Percentiles rank a stretch among this genome's conserved stretches.
phyloP scores from a whole-genome alignment of 495 filamentous ascomycete genomes.

The Thermochaetoides thermophila region DNA sequence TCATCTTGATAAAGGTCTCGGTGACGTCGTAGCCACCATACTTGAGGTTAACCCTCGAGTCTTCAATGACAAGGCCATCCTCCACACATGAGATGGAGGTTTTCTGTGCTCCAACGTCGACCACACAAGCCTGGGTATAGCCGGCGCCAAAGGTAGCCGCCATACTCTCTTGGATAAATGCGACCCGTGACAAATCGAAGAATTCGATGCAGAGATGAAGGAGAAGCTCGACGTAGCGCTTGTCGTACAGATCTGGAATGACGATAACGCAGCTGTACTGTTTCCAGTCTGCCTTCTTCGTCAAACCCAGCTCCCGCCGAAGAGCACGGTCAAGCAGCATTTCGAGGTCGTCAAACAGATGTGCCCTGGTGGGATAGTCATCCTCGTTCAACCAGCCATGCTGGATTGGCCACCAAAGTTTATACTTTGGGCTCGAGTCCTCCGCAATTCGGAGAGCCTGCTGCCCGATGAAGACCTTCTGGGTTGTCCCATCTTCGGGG shows the following conservation, averaged over 20 bases:
- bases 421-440: conserved; percentile 75
- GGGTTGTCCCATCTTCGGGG: conserved; percentile 37
- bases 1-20: conserved; percentile 89
- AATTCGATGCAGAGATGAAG: conserved; percentile 76
- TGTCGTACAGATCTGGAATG: conserved; percentile 92
- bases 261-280: conserved; percentile 91
- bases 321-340: conserved; percentile 76
- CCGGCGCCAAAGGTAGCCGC: conserved; percentile 94
- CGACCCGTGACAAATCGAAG: conserved; percentile 73
- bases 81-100: conserved; percentile 96
- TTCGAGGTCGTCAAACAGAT: conserved; percentile 73
- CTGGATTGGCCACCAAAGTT: conserved; percentile 79
- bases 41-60: conserved; percentile 83
- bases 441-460: conserved; percentile 77
- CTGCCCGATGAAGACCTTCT: conserved; percentile 65
- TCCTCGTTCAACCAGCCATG: conserved; percentile 80
- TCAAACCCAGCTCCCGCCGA: conserved; percentile 63
- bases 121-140: conserved; percentile 81
- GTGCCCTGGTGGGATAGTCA: conserved; percentile 63
- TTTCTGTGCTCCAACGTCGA: conserved; percentile 95
- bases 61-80: conserved; percentile 86
- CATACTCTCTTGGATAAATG: conserved; percentile 89
- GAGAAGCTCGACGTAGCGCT: conserved; percentile 68
- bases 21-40: conserved; percentile 87
- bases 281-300: conserved; percentile 61